Evolutionary conservation across 108 stramenopile genomes (phyloP).

Genomic region (Parietichytrium sp.): DNA sequence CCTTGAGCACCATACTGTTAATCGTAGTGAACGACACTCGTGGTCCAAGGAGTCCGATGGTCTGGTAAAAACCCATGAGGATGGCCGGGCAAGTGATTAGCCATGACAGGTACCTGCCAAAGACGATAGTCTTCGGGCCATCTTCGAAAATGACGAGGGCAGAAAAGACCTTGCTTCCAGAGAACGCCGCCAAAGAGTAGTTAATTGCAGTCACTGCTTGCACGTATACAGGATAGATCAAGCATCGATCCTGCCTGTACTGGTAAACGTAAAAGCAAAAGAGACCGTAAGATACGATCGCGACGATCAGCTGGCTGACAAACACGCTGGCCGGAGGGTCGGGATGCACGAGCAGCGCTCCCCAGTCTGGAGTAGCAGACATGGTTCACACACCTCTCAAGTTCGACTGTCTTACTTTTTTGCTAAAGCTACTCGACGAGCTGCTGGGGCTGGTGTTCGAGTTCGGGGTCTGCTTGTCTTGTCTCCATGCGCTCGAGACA

Average conservation of each 20-base stretch:
- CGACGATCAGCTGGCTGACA: too few species aligned
- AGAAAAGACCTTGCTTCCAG: neutral
- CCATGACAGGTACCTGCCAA: slow-evolving; percentile 12
- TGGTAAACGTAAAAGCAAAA: neutral
- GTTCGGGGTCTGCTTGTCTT: too few species aligned
- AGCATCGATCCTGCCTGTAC: neutral
- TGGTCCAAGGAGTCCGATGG: slow-evolving; percentile 4
- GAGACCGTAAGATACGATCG: too few species aligned
- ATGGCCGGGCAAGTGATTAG: slow-evolving; percentile 30
- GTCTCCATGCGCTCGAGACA: too few species aligned
- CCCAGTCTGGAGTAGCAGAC: too few species aligned
- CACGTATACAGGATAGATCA: slow-evolving; percentile 1
- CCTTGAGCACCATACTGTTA: slow-evolving; percentile 31
- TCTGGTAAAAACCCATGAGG: neutral
- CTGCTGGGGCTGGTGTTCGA: too few species aligned
- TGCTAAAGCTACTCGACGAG: too few species aligned
- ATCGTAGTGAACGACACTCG: neutral
- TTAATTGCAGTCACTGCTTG: slow-evolving; percentile 25
- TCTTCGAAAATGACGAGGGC: slow-evolving; percentile 7
- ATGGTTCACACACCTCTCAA: too few species aligned
- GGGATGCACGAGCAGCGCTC: too few species aligned
- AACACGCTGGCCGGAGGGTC: too few species aligned
- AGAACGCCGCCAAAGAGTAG: neutral
- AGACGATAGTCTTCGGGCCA: neutral
- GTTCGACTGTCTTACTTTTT: too few species aligned